These are phyloP conservation scores for Kluyveromyces aestuarii DNA, from an alignment of 805 yeast species.

Conservation along the genomic window DNA sequence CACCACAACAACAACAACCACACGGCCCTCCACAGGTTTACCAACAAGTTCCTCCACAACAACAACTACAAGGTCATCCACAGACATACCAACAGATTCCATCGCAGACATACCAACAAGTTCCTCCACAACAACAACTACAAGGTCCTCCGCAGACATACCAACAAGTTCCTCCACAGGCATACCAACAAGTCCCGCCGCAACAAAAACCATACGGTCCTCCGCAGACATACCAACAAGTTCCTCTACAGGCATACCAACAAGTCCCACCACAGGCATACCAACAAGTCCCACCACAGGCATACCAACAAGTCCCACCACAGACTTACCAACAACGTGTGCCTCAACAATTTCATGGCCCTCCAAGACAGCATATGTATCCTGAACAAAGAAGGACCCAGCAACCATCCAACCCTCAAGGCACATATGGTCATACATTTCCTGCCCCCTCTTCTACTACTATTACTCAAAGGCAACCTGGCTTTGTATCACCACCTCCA, in stretches of 20 bases:
- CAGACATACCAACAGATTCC: slow-evolving; percentile 6
- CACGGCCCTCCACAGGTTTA: too few species aligned
- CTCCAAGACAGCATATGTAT: neutral
- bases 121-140: slow-evolving; percentile 4
- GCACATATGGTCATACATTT: neutral
- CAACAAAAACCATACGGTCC: slow-evolving; percentile 1
- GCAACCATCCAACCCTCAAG: slow-evolving; percentile 1
- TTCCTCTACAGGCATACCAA: neutral
- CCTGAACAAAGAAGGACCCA: neutral
- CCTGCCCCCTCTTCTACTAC: slow-evolving; percentile 5
- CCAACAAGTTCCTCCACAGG: slow-evolving; percentile 1
- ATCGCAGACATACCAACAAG: slow-evolving; percentile 7
- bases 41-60: neutral
- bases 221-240: neutral
- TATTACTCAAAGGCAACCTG: slow-evolving; percentile 9
- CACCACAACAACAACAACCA: neutral
- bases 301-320: slow-evolving; percentile 2
- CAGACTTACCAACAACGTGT: neutral
- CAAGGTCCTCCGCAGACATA: slow-evolving; percentile 4
- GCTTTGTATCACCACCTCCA: slow-evolving; percentile 5
- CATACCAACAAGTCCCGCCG: neutral
- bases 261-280: slow-evolving; percentile 6
- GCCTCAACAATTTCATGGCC: neutral
- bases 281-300: slow-evolving; percentile 3
- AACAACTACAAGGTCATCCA: slow-evolving; percentile 1